Base-by-base conservation (phyloP, 2,329 filamentous ascomycete species). In the Diaporthe vaccinii region DNA sequence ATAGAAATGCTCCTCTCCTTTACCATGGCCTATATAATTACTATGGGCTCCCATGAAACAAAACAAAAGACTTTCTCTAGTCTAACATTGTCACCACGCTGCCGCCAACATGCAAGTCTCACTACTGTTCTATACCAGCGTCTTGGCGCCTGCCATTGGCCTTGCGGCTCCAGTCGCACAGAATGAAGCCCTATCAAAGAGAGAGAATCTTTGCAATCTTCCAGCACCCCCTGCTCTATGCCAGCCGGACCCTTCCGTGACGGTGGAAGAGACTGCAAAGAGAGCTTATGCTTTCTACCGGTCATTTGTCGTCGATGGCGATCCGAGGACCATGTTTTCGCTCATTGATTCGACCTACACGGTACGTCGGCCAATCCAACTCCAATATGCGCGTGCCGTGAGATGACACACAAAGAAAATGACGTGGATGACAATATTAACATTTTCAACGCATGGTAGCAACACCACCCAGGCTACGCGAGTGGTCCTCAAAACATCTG, bases 231-330 rank as follows among this genome's bases (percentile, higher is more conserved):
- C 84, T 5, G 78, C 76, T 28, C 79, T 84, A n/a, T 85, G 84
- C 78, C 67, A 79, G 57, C 84, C 84, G 5, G 79, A 84, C 61
- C 31, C 80, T 1, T 78, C 80, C 3, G 76, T 84, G 22, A 82
- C 83, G 4, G 80, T 83, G 15, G 83, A 83, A 74, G 82, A 85
- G 79, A 84, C 83, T 20, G 84, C 84, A 2, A 76, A 79, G 72
- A 77, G 83, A 49, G 84, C 84, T 3, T 85, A 85, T 79, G 77
- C 84, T 62, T 85, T 85, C 80, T 85, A 85, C 72, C 82, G 83
- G 34, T 82, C 84, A 1, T 85, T 85, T 69, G 82, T 85, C 5
- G 82, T 84, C 4, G 84, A 85, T 62, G 84, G 84, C 3, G 82
- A 85, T 65, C 83, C 84, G 0, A 78, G 80, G 72, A 84, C 78